Evolutionary conservation across 208 protist species (phyloP), one percentile per base, ranked within the genome.

Genomic region (Lotmaria passim): DNA sequence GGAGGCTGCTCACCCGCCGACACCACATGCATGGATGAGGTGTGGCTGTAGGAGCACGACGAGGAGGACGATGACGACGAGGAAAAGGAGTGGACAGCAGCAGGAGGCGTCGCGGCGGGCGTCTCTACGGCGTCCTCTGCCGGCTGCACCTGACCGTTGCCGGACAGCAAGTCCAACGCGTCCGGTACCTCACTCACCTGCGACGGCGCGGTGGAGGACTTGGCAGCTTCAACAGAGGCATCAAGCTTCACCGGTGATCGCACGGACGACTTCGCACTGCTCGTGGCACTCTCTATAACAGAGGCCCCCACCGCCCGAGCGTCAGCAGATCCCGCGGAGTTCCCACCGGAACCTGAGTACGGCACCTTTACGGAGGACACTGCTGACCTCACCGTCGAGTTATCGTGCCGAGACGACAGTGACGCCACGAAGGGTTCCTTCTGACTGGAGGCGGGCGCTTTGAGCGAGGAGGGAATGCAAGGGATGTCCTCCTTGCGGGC

Each of bases 401-500:
- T n/a, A n/a, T n/a, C n/a, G n/a, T n/a, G n/a, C n/a, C n/a, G n/a
- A n/a, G n/a, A n/a, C n/a, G n/a, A n/a, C n/a, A n/a, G n/a, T n/a
- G 36, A 39, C 6, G 28, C 6, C 0, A 7, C 24, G 3, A 24
- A 1, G 3, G 56, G 31, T 12, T 48, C 21, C 6, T 2, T 19
- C 56, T 61, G 2, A 10, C 10, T 34, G 38, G 24, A 30, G 38
- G 39, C 38, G 15, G 39, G 24, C 8, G 56, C 21, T 8, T 4
- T 24, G 3, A 5, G 34, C 5, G 56, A 24, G 2, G 56, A 61
- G 23, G 12, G 0, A 19, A 61, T 48, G 56, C 23, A 48, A 4
- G 56, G 56, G 7, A 34, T 61, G 5, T 46, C 56, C 14, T 61
- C 39, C 56, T 61, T 48, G 24, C 7, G 56, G 56, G 26, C 11